A percentile compares a stretch with the other conserved stretches of the same genome.
These are phyloP conservation scores for Nyctanthes arbortristis DNA, from an alignment of 257 asterid species.

Conservation along the genomic window DNA sequence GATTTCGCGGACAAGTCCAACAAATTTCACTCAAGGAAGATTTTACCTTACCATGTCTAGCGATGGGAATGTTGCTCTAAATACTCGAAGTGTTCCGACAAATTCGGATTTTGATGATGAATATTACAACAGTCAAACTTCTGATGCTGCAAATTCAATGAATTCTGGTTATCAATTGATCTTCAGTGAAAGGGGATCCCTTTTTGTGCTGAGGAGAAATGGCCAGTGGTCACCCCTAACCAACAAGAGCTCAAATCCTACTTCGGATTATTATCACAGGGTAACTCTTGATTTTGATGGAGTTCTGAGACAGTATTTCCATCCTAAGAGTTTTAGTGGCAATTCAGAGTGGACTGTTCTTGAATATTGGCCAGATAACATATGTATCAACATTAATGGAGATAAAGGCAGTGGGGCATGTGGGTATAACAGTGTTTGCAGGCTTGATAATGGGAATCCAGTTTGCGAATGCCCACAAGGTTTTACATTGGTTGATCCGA, in stretches of 20 bases:
- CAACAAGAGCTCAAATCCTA: neutral
- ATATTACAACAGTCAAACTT: conserved; percentile 38
- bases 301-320: conserved; percentile 39
- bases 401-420: conserved; percentile 55
- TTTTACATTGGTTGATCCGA: conserved; percentile 43
- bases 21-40: conserved; percentile 43
- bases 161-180: conserved; percentile 40
- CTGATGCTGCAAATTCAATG: conserved; percentile 19
- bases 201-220: conserved; percentile 29
- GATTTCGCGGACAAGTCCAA: conserved; percentile 13
- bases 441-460: conserved; percentile 32
- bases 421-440: conserved; percentile 56
- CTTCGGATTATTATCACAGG: conserved; percentile 36
- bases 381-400: conserved; percentile 23
- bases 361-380: conserved; percentile 34
- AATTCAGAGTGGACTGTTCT: conserved; percentile 30
- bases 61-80: conserved; percentile 42
- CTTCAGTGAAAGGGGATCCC: conserved; percentile 30
- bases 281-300: conserved; percentile 51
- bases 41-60: conserved; percentile 39
- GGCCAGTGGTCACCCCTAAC: conserved; percentile 7
- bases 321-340: conserved; percentile 30
- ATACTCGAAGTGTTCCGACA: conserved; percentile 23
- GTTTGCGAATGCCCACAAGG: conserved; percentile 49
- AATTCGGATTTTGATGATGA: conserved; percentile 30